Conservation (phyloP, 257 asterid genomes). For the Knoxia roxburghii region DNA sequence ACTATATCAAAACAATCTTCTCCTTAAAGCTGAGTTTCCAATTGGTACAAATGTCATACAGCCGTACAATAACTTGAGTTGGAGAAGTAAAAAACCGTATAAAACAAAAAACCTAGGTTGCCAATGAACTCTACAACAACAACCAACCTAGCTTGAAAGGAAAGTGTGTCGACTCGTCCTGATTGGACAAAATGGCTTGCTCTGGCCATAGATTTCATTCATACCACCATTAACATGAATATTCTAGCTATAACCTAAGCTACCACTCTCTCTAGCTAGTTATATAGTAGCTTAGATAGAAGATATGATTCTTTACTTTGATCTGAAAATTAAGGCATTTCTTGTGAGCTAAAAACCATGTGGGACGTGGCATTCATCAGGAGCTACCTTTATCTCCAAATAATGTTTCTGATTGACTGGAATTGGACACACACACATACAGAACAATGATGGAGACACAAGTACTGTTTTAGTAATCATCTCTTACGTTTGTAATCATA, state of each 20-base stretch:
- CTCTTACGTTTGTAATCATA: conserved; percentile 13
- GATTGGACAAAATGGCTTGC: background rate
- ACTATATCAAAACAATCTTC: background rate
- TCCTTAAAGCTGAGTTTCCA: background rate
- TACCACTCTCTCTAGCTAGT: background rate
- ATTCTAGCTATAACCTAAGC: background rate
- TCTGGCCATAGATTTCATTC: background rate
- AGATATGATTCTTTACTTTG: conserved; percentile 15
- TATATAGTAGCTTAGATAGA: too few relatives aligned
- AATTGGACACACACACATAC: too few relatives aligned
- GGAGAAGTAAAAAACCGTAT: background rate
- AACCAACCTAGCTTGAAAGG: conserved; percentile 13
- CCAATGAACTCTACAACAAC: background rate
- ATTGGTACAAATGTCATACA: background rate
- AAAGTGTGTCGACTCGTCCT: conserved; percentile 14
- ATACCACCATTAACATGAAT: too few relatives aligned
- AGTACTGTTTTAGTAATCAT: conserved; percentile 10
- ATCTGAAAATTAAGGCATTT: conserved; percentile 20
- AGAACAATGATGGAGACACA: conserved; percentile 23
- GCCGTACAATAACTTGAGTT: conserved; percentile 4
- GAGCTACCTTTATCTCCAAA: conserved; percentile 21
- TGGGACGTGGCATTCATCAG: conserved; percentile 20
- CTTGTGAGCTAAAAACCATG: conserved; percentile 2
- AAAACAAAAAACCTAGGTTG: background rate
- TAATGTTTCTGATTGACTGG: conserved; percentile 7